These are phyloP conservation scores for Lichtheimia ornata DNA, from an alignment of 371 early-diverging fungal genomes.

Conservation along the genomic window DNA sequence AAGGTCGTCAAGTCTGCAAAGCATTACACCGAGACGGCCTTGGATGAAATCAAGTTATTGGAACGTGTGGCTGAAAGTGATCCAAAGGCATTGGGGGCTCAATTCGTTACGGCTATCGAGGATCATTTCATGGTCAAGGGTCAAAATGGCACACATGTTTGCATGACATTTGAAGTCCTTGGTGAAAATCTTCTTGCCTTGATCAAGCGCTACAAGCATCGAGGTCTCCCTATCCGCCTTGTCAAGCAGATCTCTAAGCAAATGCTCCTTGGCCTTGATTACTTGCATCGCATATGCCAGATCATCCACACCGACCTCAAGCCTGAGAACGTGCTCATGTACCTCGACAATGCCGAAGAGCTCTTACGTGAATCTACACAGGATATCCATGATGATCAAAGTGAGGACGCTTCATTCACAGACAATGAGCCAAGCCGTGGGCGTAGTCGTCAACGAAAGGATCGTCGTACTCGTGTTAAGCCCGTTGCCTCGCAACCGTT, in stretches of 20 bases:
- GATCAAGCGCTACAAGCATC: conserved; percentile 73
- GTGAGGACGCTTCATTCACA: not conserved
- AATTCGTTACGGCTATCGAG: conserved; percentile 79
- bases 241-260: conserved; percentile 91
- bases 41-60: conserved; percentile 94
- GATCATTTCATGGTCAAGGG: conserved; percentile 91
- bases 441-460: conserved; percentile 31
- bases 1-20: conserved; percentile 96
- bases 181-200: conserved; percentile 93
- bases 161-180: conserved; percentile 97
- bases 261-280: conserved; percentile 88
- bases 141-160: conserved; percentile 91
- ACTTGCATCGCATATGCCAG: conserved; percentile 89
- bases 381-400: not conserved
- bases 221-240: conserved; percentile 83
- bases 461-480: conserved; percentile 21
- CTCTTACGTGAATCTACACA: conserved; percentile 26
- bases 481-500: conserved; percentile 43
- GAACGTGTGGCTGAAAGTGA: conserved; percentile 75
- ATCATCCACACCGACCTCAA: conserved; percentile 99
- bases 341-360: conserved; percentile 84
- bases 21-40: conserved; percentile 94
- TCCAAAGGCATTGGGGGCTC: conserved; percentile 56
- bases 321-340: conserved; percentile 95
- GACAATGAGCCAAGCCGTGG: conserved; percentile 23